A percentile compares a stretch with the other conserved stretches of the same genome.
These are phyloP conservation scores for Ogataea ramenticola DNA, from an alignment of 805 yeast species.

Conservation along the genomic window DNA sequence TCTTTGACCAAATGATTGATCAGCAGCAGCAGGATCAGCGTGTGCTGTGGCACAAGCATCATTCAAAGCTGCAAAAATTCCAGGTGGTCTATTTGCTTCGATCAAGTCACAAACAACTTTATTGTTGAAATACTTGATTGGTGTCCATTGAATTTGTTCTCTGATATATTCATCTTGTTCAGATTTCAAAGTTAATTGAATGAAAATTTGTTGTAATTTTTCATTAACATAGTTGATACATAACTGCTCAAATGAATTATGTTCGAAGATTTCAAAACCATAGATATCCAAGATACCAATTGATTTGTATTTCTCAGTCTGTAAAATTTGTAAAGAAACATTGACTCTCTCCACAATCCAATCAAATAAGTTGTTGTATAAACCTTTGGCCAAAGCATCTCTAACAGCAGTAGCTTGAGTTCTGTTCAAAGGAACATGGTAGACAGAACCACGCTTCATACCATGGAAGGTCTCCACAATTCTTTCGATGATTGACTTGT, in stretches of 20 bases:
- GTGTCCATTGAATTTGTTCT: constrained; percentile 96
- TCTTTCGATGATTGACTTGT: constrained; percentile 67
- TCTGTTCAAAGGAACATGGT: constrained; percentile 86
- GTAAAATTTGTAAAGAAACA: constrained; percentile 53
- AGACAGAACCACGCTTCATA: constrained; percentile 82
- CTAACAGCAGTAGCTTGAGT: constrained; percentile 93
- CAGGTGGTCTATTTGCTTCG: constrained; percentile 92
- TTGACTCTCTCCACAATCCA: constrained; percentile 96
- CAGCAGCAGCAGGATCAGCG: constrained; percentile 95
- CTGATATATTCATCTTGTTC: constrained; percentile 97
- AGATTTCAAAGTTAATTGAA: constrained; percentile 89
- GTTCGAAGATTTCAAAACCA: constrained; percentile 94
- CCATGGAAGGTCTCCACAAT: constrained; percentile 89
- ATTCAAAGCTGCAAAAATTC: constrained; percentile 90
- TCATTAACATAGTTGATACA: constrained; percentile 96
- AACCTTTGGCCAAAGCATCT: constrained; percentile 92
- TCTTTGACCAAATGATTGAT: constrained; percentile 90
- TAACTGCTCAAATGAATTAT: constrained; percentile 89
- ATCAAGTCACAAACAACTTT: constrained; percentile 94
- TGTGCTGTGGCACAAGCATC: constrained; percentile 98
- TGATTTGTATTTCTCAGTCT: constrained; percentile 43
- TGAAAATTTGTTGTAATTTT: constrained; percentile 92
- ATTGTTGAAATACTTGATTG: constrained; percentile 93
- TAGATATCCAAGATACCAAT: constrained; percentile 93
- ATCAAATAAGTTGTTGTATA: constrained; percentile 87